Evolutionary conservation across 2,329 filamentous ascomycete species (phyloP).

Genomic region (Pseudopyricularia javanii): DNA sequence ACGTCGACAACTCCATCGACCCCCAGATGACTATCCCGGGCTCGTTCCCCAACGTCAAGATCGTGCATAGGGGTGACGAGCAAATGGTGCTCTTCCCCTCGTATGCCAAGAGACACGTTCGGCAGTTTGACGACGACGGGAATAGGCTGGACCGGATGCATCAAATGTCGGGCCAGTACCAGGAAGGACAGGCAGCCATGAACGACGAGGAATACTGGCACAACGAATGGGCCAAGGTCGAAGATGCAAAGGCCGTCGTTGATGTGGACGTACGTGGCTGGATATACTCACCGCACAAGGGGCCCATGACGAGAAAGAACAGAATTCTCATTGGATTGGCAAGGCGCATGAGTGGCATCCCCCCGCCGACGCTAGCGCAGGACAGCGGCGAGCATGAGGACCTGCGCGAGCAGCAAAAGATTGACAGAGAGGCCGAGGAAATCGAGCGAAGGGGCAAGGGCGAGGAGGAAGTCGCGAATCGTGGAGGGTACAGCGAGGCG

Average conservation of each 20-base stretch:
- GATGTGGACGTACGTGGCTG: slow-evolving; percentile 94
- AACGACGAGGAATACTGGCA: slow-evolving; percentile 65
- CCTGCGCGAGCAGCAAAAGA: slow-evolving; percentile 47
- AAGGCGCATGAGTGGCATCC: slow-evolving; percentile 75
- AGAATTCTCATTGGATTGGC: slow-evolving; percentile 78
- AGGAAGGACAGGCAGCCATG: slow-evolving; percentile 24
- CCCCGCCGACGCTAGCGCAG: slow-evolving; percentile 43
- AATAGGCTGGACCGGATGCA: slow-evolving; percentile 17
- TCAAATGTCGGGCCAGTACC: slow-evolving; percentile 17
- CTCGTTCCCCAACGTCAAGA: slow-evolving; percentile 74
- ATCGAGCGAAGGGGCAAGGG: slow-evolving; percentile 62
- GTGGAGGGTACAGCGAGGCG: slow-evolving; percentile 62
- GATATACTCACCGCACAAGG: slow-evolving; percentile 79
- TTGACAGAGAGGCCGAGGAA: slow-evolving; percentile 61
- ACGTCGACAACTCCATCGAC: slow-evolving; percentile 18
- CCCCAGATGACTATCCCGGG: slow-evolving; percentile 48
- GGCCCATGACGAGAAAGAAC: slow-evolving; percentile 78
- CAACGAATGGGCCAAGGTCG: slow-evolving; percentile 64
- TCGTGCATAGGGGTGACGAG: slow-evolving; percentile 67
- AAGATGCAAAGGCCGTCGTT: slow-evolving; percentile 74
- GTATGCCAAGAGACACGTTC: slow-evolving; percentile 67
- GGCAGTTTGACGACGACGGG: slow-evolving; percentile 42
- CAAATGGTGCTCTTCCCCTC: slow-evolving; percentile 94
- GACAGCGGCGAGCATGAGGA: slow-evolving; percentile 30
- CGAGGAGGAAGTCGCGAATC: slow-evolving; percentile 58